Evolutionary conservation across 345 rosid genomes (phyloP).

Genomic region (Passiflora organensis): DNA sequence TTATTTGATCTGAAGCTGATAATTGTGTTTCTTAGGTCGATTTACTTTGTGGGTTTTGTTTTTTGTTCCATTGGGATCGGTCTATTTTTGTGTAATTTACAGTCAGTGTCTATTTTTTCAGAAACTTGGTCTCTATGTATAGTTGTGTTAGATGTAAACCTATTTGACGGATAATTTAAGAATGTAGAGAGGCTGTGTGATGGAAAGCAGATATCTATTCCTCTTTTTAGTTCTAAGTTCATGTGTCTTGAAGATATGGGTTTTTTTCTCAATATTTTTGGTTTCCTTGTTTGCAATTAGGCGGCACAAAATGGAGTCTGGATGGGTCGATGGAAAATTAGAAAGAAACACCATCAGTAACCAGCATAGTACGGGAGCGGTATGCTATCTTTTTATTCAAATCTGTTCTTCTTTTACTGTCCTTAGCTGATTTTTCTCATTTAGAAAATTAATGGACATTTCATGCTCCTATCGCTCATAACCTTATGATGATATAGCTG

Average conservation of each 20-base stretch:
- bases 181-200: no score
- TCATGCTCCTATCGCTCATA: no score
- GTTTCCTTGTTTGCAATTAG: neutral
- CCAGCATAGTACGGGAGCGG: neutral
- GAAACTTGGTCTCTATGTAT: no score
- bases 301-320: neutral
- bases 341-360: neutral
- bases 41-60: no score
- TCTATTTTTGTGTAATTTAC: neutral
- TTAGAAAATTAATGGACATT: no score
- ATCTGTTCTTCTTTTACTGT: neutral
- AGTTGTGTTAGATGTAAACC: no score
- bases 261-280: neutral
- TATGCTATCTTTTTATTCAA: neutral
- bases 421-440: neutral
- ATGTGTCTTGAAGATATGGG: neutral
- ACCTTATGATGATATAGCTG: neutral
- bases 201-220: no score
- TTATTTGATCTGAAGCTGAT: neutral
- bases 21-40: neutral
- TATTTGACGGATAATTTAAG: no score
- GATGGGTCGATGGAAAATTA: neutral
- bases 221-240: no score
- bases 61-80: neutral
- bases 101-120: no score